Base-by-base conservation (phyloP, 345 rosid species). In the Xanthoceras sorbifolium region DNA sequence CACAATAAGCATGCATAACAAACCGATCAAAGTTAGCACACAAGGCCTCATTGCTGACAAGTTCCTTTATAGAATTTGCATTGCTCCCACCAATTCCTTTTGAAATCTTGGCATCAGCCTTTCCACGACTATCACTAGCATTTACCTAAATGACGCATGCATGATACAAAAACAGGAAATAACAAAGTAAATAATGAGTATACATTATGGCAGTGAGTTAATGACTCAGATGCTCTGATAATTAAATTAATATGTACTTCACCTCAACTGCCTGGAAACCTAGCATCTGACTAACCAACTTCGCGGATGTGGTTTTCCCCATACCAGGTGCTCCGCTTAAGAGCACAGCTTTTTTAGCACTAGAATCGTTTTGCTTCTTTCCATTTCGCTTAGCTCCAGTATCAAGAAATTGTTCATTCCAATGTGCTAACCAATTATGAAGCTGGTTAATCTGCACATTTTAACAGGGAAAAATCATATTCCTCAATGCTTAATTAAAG, bases 71-170 rank as follows among this genome's bases (percentile, higher is more conserved):
- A 68, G 93, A 87, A 86, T 96, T 96, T 75, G 98, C 93, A 85
- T 92, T 96, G 85, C 99, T 96, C 80, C 99, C 99, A 84, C 94
- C 82, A 78, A 96, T 91, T 76, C 99, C 99, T 82, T 88, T 96
- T 72, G 85, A 73, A 68, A 96, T 92, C 72, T 89, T 89, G 64
- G 90, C 65, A 78, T 91, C 90, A 32, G 99, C 98, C 86, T 96
- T 96, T 77, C 99, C 99, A 46, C 99, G 97, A 82, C 86, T 92
- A 78, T 96, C 99, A 91, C 99, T 96, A 72, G 98, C 99, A 87
- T 94, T 94, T 64, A 94, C 98, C 99, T 94, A 75, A 59, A 62
- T 34, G 22, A 76, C 28, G 72, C 5, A 67, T 6, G 69, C 6
- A 63, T n/a, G 40, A 57, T 23, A 23, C 36, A 26, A 9, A 70